A percentile compares a stretch with the other conserved stretches of the same genome.
phyloP scores from a whole-genome alignment of 2,329 filamentous ascomycete genomes.

The Fusarium musae region DNA sequence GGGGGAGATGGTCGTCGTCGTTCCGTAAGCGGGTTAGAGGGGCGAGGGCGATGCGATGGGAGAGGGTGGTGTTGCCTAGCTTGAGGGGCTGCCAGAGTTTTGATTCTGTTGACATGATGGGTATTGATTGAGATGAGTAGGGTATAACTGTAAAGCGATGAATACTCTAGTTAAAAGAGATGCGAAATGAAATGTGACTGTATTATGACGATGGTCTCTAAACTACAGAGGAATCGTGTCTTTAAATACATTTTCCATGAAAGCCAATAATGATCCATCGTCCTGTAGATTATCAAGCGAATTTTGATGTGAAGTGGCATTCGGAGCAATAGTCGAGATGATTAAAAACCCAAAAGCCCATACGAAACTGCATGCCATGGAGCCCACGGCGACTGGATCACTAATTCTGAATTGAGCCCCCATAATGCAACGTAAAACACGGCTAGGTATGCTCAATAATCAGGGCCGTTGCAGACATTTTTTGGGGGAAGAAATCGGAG shows the following conservation, averaged over 20 bases:
- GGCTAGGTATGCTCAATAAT: neutral
- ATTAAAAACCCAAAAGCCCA: neutral
- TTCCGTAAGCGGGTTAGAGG: conserved; percentile 66
- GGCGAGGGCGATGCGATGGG: conserved; percentile 63
- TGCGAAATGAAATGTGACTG: neutral
- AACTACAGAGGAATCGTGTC: accelerated
- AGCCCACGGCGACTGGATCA: neutral
- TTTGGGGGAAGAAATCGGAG: neutral
- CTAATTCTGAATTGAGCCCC: neutral
- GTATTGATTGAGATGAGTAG: neutral
- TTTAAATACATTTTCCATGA: neutral
- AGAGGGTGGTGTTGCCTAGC: conserved; percentile 52
- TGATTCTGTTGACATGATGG: conserved; percentile 31
- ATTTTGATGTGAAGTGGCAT: accelerated
- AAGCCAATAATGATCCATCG: accelerated
- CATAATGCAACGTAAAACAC: neutral
- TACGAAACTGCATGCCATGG: neutral
- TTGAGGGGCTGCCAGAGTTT: conserved; percentile 51
- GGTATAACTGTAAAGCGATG: neutral
- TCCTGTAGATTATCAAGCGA: neutral
- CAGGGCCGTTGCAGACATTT: neutral
- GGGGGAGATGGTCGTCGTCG: conserved; percentile 50
- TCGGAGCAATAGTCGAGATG: neutral
- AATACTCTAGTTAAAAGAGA: accelerated
- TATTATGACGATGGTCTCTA: accelerated